Conservation (phyloP, 805 yeast species). For the Saccharomycopsis selenospora region DNA sequence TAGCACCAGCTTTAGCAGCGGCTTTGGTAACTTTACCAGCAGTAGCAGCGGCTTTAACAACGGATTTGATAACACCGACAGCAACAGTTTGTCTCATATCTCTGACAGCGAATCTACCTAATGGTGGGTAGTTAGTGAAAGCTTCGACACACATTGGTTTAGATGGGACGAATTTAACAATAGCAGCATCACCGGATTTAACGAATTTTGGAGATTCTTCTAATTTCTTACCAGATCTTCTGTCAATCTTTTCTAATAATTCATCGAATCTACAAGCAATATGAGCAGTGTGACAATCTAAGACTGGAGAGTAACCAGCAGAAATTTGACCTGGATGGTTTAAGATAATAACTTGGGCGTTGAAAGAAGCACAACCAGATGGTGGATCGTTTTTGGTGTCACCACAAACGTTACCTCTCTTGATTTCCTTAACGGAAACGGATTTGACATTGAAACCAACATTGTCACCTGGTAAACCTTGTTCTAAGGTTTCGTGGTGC, state of each 20-base stretch:
- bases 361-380: conserved; percentile 69
- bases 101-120: conserved; percentile 98
- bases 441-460: conserved; percentile 88
- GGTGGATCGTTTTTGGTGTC: conserved; percentile 89
- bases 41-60: conserved; percentile 67
- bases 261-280: conserved; percentile 83
- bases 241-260: conserved; percentile 78
- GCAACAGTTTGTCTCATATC: conserved; percentile 99
- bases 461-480: conserved; percentile 88
- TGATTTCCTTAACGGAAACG: conserved; percentile 81
- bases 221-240: conserved; percentile 85
- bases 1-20: conserved; percentile 65
- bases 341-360: conserved; percentile 79
- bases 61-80: conserved; percentile 97
- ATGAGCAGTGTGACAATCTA: conserved; percentile 90
- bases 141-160: conserved; percentile 95
- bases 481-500: conserved; percentile 75
- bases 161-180: conserved; percentile 80
- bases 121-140: conserved; percentile 90
- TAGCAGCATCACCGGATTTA: conserved; percentile 95
- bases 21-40: conserved; percentile 97
- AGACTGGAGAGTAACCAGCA: conserved; percentile 86
- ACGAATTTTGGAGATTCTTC: conserved; percentile 89
- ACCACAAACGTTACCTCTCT: conserved; percentile 91
- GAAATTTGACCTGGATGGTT: conserved; percentile 91